Base-by-base conservation (phyloP, 139 green algal genomes). In the Volvox africanus region DNA sequence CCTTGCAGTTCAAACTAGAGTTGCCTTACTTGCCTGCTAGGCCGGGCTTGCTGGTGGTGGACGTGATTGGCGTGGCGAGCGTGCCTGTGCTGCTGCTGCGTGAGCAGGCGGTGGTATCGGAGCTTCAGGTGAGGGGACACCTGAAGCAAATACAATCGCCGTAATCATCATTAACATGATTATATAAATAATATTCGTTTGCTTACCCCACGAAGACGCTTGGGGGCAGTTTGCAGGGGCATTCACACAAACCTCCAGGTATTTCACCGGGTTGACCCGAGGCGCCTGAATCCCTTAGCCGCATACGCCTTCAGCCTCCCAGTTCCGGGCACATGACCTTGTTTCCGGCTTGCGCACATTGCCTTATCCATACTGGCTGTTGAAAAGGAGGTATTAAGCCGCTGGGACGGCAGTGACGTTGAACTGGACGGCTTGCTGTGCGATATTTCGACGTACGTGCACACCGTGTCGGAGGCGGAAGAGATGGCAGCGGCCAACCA, bases 41-140 rank as follows among this genome's bases (percentile, higher is more conserved):
- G 82, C 62, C 82, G 33, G 82, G 82, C 21, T 67, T 88, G 82
- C 82, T 88, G 82, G 24, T 88, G 65, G 0, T 88, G 33, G 82
- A 88, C 55, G 65, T 21, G 22, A 28, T 35, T 6, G 62, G 62
- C 1, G 3, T 79, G 19, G 65, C 33, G 20, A 33, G 37, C 33
- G 33, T 88, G 65, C 82, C 82, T 1, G 32, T 88, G 65, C 62
- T 80, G 65, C 33, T 88, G 32, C 5, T 88, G 82, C 22, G 30
- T 36, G 35, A 88, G 22, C 35, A 61, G 20, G 62, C 32, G 22
- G 82, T 36, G 21, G 82, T 36, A 2, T 32, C 20, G 65, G 82
- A 88, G 65, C 65, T 88, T 65, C 82, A 80, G 82, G 82, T 87
- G 61, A 2, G n/a, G 44, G 44, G 44, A 55, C n/a, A 55, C 44